phyloP scores from a whole-genome alignment of 176 grass and related monocot genomes.

The Triticum dicoccoides region DNA sequence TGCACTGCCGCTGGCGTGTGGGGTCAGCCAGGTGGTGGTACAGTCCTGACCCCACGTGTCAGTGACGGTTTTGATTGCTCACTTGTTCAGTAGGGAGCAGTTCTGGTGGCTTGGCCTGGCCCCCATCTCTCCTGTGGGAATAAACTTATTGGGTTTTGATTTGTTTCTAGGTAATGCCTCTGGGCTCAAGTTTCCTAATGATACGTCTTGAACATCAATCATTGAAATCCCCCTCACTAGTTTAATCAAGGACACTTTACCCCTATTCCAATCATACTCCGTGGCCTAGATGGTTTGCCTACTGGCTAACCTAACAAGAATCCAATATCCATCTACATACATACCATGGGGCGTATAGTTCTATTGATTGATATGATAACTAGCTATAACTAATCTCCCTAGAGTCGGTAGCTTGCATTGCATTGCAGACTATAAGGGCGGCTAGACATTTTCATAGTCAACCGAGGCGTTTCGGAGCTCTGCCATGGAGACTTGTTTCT shows the following conservation, averaged over 20 bases:
- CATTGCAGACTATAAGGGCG: not conserved
- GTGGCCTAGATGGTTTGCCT: not conserved
- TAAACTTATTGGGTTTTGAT: constrained; percentile 33
- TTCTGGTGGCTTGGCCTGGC: not conserved
- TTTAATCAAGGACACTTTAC: constrained; percentile 27
- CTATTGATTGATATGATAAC: too few relatives aligned
- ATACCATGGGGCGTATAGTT: not conserved
- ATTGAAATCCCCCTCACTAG: constrained; percentile 35
- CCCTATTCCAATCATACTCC: constrained; percentile 16
- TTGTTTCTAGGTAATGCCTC: constrained; percentile 32
- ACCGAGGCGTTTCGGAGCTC: too few relatives aligned
- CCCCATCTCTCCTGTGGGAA: constrained; percentile 23
- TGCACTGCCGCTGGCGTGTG: not conserved
- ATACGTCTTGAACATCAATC: constrained; percentile 59
- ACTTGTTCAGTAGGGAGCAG: not conserved
- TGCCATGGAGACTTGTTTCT: too few relatives aligned
- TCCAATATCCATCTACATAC: constrained; percentile 31
- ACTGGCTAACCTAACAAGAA: constrained; percentile 33
- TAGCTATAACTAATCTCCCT: not conserved
- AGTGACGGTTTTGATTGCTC: not conserved
- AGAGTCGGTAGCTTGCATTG: not conserved
- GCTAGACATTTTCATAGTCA: not conserved
- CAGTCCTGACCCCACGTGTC: not conserved
- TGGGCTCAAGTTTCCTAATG: constrained; percentile 47
- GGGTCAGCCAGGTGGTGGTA: not conserved